Base-by-base conservation (phyloP, 2,329 filamentous ascomycete genomes). In the Pseudogymnoascus sp. region DNA sequence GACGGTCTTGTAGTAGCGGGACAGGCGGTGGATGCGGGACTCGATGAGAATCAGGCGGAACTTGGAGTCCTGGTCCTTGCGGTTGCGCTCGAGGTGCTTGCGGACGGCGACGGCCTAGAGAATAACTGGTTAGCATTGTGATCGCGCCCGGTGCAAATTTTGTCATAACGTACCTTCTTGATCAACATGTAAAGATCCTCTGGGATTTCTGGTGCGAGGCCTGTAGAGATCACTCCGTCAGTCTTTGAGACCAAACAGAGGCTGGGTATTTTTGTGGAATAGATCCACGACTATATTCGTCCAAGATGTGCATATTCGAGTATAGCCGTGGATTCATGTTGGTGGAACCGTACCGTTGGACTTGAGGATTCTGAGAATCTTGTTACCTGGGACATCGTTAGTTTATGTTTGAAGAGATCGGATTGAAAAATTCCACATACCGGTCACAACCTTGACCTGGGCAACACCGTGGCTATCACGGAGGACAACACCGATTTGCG, bases 31-130 rank as follows among this genome's bases (percentile, higher is more conserved):
- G 81, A 99, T 97, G 81, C 95, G 91, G 77, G 94, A 97, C 86
- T 99, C 94, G 81, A 99, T 96, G 73, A 99, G 89, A 93, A 99
- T 99, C 70, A 99, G 90, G 77, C 94, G 93, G 90, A 99, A 99
- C 86, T 99, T 99, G 85, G 88, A 90, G 86, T 99, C 94, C 85
- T 91, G 96, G 86, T 99, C 94, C 88, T 99, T 99, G 82, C 94
- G 93, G 89, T 99, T 99, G 81, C 91, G 91, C 87, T 97, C 91
- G 71, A 99, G 91, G 83, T 99, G 95, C 90, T 99, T 99, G 83
- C 94, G 93, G 83, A 99, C 94, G 76, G 92, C 89, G 73, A 97
- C 92, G 73, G 92, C 92, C 91, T 94, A 65, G 34, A 7, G 25
- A 37, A 54, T 54, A 1, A 8, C 8, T 32, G 28, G 28, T 54